Conservation (phyloP, 2,329 filamentous ascomycete species). For the Aschersonia sp. region DNA sequence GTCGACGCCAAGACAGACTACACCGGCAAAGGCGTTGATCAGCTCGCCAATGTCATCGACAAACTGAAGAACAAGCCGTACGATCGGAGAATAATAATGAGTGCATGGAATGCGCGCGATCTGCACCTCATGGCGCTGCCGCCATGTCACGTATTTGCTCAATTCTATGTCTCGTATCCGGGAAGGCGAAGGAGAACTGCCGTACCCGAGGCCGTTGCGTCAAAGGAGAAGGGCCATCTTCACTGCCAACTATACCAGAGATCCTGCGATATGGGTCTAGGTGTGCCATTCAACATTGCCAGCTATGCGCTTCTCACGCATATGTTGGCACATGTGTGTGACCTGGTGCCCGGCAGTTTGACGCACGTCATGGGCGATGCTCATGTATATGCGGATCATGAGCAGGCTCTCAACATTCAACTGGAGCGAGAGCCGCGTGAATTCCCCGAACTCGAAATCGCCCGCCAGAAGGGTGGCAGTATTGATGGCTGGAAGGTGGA, state of each 20-base stretch:
- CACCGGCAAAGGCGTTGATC: conserved; percentile 77
- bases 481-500: conserved; percentile 86
- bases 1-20: conserved; percentile 69
- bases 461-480: conserved; percentile 49
- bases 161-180: conserved; percentile 82
- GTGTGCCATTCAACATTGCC: conserved; percentile 96
- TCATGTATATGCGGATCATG: conserved; percentile 90
- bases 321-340: conserved; percentile 82
- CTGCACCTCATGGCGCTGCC: conserved; percentile 80
- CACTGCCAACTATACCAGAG: conserved; percentile 89
- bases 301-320: conserved; percentile 88
- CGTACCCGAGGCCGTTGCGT: conserved; percentile 3
- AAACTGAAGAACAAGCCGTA: conserved; percentile 77
- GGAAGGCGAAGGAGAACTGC: conserved; percentile 6
- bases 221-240: conserved; percentile 49
- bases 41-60: conserved; percentile 77
- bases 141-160: conserved; percentile 95
- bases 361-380: conserved; percentile 97
- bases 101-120: conserved; percentile 87
- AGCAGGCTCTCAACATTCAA: conserved; percentile 74
- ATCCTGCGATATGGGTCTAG: conserved; percentile 92
- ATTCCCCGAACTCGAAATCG: conserved; percentile 69
- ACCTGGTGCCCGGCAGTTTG: conserved; percentile 71
- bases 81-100: conserved; percentile 79
- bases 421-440: conserved; percentile 63